These are phyloP conservation scores for Articulospora tetracladia DNA, from an alignment of 495 filamentous ascomycete genomes.

Conservation along the genomic window DNA sequence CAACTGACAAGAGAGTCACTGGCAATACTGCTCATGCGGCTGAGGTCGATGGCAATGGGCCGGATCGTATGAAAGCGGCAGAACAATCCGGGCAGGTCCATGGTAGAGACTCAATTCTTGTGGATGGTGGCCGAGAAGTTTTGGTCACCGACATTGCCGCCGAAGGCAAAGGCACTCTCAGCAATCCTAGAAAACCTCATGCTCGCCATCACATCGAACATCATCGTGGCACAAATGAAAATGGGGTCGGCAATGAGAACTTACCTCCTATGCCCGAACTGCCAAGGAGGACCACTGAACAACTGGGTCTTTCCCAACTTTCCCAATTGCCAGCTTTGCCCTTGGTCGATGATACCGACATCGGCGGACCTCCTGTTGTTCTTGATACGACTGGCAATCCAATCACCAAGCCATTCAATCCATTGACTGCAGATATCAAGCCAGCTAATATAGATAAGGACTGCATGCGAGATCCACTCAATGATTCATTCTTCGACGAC, in stretches of 20 bases:
- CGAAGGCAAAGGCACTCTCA: slow-evolving; percentile 57
- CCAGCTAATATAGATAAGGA: slow-evolving; percentile 49
- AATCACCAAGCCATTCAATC: slow-evolving; percentile 41
- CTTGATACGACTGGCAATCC: slow-evolving; percentile 16
- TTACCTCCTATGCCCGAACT: slow-evolving; percentile 49
- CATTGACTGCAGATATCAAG: slow-evolving; percentile 62
- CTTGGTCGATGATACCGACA: slow-evolving; percentile 71
- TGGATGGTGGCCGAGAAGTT: slow-evolving; percentile 57
- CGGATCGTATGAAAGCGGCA: slow-evolving; percentile 62
- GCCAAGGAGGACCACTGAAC: slow-evolving; percentile 44
- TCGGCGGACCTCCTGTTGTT: slow-evolving; percentile 56
- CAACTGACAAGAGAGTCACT: slow-evolving; percentile 60
- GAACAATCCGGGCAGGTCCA: slow-evolving; percentile 49
- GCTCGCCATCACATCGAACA: slow-evolving; percentile 18
- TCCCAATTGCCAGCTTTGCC: slow-evolving; percentile 66
- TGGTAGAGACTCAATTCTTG: slow-evolving; percentile 64
- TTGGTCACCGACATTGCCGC: slow-evolving; percentile 53
- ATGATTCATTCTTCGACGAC: slow-evolving; percentile 78
- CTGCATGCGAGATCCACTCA: slow-evolving; percentile 74
- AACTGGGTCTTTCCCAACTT: slow-evolving; percentile 54
- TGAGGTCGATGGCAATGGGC: slow-evolving; percentile 72
- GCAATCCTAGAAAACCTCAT: slow-evolving; percentile 41
- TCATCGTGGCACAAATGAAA: slow-evolving; percentile 16
- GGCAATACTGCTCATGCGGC: slow-evolving; percentile 61
- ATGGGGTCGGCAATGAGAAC: slow-evolving; percentile 35